These are phyloP conservation scores for Microcyclosporella mali DNA, from an alignment of 2,329 filamentous ascomycete genomes.

Conservation along the genomic window DNA sequence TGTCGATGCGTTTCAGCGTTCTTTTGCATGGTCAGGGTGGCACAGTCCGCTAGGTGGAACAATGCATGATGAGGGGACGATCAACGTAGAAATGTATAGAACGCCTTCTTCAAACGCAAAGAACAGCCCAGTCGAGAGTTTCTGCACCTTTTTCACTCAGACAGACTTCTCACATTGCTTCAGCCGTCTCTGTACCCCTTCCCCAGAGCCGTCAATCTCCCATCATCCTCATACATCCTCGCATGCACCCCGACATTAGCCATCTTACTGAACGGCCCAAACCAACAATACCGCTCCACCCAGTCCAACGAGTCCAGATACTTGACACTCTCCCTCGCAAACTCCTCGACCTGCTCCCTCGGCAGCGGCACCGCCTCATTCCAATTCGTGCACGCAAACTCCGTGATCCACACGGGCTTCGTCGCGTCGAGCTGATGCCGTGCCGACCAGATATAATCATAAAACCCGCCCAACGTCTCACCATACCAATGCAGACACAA, in stretches of 20 bases:
- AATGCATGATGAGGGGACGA: too few species aligned
- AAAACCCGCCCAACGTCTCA: conserved; percentile 25
- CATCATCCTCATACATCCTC: conserved; percentile 28
- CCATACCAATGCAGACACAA: conserved; percentile 31
- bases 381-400: conserved; percentile 31
- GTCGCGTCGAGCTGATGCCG: conserved; percentile 22
- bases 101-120: too few species aligned
- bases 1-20: conserved; percentile 2
- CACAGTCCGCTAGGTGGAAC: too few species aligned
- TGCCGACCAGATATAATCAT: conserved; percentile 31
- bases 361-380: conserved; percentile 21
- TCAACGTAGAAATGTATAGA: too few species aligned
- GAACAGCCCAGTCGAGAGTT: too few species aligned
- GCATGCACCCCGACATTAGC: conserved; percentile 29
- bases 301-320: conserved; percentile 30
- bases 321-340: conserved; percentile 23
- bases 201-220: conserved; percentile 26
- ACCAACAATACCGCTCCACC: conserved; percentile 32
- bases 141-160: too few species aligned
- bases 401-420: conserved; percentile 31
- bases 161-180: background rate
- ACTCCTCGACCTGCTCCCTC: conserved; percentile 26
- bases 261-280: conserved; percentile 28
- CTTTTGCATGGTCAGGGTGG: too few species aligned
- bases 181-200: conserved; percentile 28